Base-by-base conservation (phyloP, 345 rosid species). In the Jatropha curcas region DNA sequence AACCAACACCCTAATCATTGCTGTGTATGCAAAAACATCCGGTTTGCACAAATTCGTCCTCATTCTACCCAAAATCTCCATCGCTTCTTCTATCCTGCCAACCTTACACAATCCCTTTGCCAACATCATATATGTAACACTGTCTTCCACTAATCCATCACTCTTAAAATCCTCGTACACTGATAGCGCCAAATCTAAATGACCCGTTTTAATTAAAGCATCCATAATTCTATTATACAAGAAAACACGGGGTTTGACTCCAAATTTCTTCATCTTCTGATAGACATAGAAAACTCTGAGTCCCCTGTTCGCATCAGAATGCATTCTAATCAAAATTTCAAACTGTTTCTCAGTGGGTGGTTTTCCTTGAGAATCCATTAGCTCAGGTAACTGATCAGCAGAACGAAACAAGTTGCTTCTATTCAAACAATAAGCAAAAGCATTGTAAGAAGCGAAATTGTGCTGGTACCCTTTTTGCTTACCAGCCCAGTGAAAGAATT, bases 271-370 rank as follows among this genome's bases (percentile, higher is more conserved):
- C 98, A 92, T 92, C 84, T 94, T 94, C 79, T 89, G 88, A 73
- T 92, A 94, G 61, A 94, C 88, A 72, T 88, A 84, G 65, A 84
- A 88, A 70, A 94, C 88, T 74, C 99, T 87, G 56, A 84, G 87
- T 41, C 98, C 98, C 64, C 98, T 85, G 28, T 80, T 88, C 4
- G 82, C 86, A 88, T 92, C 99, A 14, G 80, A 74, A 77, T 94
- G 99, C 99, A 94, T 88, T 78, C 99, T 85, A 51, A 92, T 94
- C 83, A 94, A 80, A 76, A 94, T 94, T 76, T 94, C 96, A 45
- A 94, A 94, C 51, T 94, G 97, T 70, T 92, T 90, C 79, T 92
- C 99, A 4, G 84, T 83, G 0, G 98, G 98, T 0, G 81, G 84
- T 66, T 85, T 88, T 52, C 98, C 98, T 33, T 94, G 96, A 1